Base-by-base conservation (phyloP, 352 stramenopile genomes). In the Phytopythium vexans region DNA sequence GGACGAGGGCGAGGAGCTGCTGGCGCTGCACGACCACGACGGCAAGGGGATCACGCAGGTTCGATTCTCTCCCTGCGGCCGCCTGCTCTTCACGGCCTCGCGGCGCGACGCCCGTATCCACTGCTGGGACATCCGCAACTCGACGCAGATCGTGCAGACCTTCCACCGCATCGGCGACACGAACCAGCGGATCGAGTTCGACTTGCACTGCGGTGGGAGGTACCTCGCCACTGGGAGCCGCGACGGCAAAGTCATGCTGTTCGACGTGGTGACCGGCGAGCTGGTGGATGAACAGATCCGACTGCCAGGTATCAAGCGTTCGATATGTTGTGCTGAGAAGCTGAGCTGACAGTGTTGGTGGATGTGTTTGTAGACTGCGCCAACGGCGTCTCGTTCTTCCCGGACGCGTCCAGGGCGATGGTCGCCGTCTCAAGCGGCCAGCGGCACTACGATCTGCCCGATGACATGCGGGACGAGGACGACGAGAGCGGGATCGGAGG, bases 81-180 rank as follows among this genome's bases (percentile, higher is more conserved):
- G 66, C 8, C 86, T 80, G 33, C 58, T 97, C 6, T 92, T 82
- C 54, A 94, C 82, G 6, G 80, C 78, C 45, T 80, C 82, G 8
- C 73, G 88, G 12, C 72, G 75, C 7, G 83, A 96, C 58, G 57
- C 58, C 33, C 60, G 51, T 15, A 88, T 97, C 38, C 73, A 91
- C n/a, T 90, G 78, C 58, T 96, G 86, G 84, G 88, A 97, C 64
- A 82, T 96, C 15, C 84, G 88, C 38, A 66, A 73, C 10, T 76
- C 77, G 15, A 86, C 75, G 27, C 60, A 83, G 50, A 85, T 90
- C 55, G 52, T 90, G 27, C 60, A 86, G 38, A 75, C 72, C 41
- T 88, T 91, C 39, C 52, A 74, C 40, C 70, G 83, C 8, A 59
- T 75, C 3, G 70, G 72, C 4, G 73, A 88, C 45, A 89, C 79